Base-by-base conservation (phyloP, 257 asterid species). In the Solanum appendiculatum region DNA sequence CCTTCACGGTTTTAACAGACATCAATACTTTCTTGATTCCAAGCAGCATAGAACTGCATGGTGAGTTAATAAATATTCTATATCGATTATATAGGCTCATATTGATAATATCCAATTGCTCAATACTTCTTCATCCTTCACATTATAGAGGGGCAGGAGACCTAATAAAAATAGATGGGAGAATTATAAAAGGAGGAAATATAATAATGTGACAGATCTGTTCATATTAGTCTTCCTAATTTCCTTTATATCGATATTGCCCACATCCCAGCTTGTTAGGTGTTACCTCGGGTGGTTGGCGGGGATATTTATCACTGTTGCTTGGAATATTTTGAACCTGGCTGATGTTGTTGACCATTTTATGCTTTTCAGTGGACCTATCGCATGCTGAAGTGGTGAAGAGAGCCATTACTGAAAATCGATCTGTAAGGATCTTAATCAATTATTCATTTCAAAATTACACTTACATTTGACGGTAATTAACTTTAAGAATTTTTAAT, bases 371-470 rank as follows among this genome's bases (percentile, higher is more conserved):
- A 95, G 99, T 92, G 89, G 88, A 72, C 60, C 89, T 92, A 5
- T 80, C 63, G 7, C 90, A 93, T 85, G 94, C 89, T 15, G 92
- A 94, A 88, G 85, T 90, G 27, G 95, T 97, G 86, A 91, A 91
- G 89, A 92, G 89, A 85, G 96, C 96, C 83, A 87, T 95, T 84
- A 34, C 86, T 42, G 92, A 85, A 84, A 92, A 92, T 89, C 94
- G 66, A 84, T 89, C 89, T 9, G 99, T 97, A 89, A 87, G 91
- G 72, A 78, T 83, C 69, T 64, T 85, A 63, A 15, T 66, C 72
- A n/a, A 51, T 84, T 87, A 3, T 84, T 86, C n/a, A 20, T 64
- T 51, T 46, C 1, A 8, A 18, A 1, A 15, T 15, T 78, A 31
- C 85, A 81, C 39, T 29, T 46, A 81, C 68, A 20, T 29, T 29